Evolutionary conservation across 2,329 filamentous ascomycete genomes (phyloP), one percentile per base, ranked within the genome.

Genomic region (Coniochaeta sp.): DNA sequence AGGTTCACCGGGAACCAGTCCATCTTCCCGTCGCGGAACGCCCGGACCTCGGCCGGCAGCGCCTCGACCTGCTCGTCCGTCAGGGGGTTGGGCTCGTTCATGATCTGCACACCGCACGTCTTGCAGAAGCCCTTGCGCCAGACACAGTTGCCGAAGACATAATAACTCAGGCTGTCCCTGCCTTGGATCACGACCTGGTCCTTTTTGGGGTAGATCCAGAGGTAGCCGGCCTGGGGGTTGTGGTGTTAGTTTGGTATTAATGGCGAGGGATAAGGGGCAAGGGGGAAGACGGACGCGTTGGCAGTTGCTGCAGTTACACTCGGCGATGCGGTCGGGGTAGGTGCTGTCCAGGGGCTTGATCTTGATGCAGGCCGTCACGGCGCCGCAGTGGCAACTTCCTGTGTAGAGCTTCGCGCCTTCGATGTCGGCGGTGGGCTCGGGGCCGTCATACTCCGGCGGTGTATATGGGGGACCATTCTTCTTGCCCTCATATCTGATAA

Each of bases 251-350:
- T 3, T 20, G 10, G 1, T 18, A 50, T n/a, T 47, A n/a, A n/a
- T n/a, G n/a, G 27, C 27, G 12, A 18, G 10, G 10, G 12, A 24
- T 31, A 20, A 18, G 28, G 27, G 10, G n/a, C 6, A 16, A 12
- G 14, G 1, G 28, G 30, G 18, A 18, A 35, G 8, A 54, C 65
- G 59, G 63, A 73, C 72, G 48, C 72, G 65, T 38, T 62, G 60
- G 61, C 76, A 79, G 56, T 71, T 68, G 58, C 76, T 79, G 67
- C 77, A 80, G 60, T 77, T 75, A 64, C 77, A 79, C 49, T 76
- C 71, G 1, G 63, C 22, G 5, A 69, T 55, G 1, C 12, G 49
- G 12, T 65, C 66, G 3, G 61, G 51, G 49, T 60, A 57, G 0
- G 57, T 52, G 20, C 66, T 10, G 60, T 69, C 59, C 62, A 66